These are phyloP conservation scores for Cerioporus squamosus DNA, from an alignment of 1,284 basidiomycete species.

Conservation along the genomic window DNA sequence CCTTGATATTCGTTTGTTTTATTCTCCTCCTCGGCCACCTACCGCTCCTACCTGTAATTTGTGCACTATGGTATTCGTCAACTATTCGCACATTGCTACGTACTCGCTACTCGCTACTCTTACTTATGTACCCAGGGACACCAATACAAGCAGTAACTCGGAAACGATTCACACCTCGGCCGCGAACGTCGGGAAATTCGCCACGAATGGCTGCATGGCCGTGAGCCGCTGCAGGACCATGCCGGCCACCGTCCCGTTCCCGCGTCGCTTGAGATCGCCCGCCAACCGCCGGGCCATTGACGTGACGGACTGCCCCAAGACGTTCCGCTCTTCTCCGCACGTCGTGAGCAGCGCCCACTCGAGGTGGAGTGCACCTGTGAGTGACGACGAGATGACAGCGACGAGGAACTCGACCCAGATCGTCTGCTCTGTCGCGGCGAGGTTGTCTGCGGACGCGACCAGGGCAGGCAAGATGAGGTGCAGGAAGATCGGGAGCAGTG, in stretches of 20 bases:
- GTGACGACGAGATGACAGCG: constrained; percentile 60
- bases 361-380: constrained; percentile 67
- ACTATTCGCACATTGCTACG: background rate
- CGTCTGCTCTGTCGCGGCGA: constrained; percentile 47
- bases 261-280: constrained; percentile 55
- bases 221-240: constrained; percentile 61
- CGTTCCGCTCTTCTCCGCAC: constrained; percentile 48
- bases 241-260: constrained; percentile 53
- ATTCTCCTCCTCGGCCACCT: background rate
- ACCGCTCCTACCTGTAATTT: background rate
- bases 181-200: constrained; percentile 75
- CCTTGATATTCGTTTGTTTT: constrained; percentile 2
- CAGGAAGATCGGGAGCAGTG: constrained; percentile 73
- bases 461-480: constrained; percentile 65
- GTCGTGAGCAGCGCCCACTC: constrained; percentile 67
- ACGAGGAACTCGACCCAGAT: constrained; percentile 64
- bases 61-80: constrained; percentile 4
- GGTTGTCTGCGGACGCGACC: constrained; percentile 56
- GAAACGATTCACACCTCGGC: constrained; percentile 33
- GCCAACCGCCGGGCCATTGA: constrained; percentile 67
- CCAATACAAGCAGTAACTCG: background rate
- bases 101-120: background rate
- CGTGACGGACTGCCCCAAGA: constrained; percentile 63
- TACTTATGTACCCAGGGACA: background rate
- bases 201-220: constrained; percentile 65